These are phyloP conservation scores for Peronospora tabacina DNA, from an alignment of 352 stramenopile species.

Conservation along the genomic window DNA sequence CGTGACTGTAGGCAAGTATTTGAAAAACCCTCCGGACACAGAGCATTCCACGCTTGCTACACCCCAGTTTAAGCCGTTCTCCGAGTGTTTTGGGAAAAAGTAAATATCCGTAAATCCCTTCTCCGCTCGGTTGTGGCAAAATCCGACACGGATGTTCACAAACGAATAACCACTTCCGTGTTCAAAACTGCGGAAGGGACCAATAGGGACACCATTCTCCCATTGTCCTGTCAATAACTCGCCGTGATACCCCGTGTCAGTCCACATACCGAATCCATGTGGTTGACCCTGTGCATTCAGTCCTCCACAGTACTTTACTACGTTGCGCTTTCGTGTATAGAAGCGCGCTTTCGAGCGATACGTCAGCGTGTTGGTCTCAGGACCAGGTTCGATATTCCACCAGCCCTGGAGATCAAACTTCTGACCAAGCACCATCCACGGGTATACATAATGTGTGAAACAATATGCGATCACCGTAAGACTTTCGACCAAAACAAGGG, in stretches of 20 bases:
- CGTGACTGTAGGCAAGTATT: conserved; percentile 46
- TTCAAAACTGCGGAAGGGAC: conserved; percentile 67
- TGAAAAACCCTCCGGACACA: conserved; percentile 66
- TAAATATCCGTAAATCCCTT: conserved; percentile 29
- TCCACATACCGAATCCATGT: conserved; percentile 65
- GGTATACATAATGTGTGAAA: conserved; percentile 60
- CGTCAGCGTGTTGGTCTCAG: conserved; percentile 41
- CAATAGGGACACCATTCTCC: conserved; percentile 59
- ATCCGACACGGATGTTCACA: conserved; percentile 61
- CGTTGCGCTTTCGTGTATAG: conserved; percentile 36
- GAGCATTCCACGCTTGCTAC: conserved; percentile 76
- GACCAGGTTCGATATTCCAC: conserved; percentile 41
- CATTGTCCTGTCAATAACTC: conserved; percentile 65
- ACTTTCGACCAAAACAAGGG: conserved; percentile 35
- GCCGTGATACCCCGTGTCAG: conserved; percentile 61
- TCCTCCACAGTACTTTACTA: conserved; percentile 60
- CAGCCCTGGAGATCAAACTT: conserved; percentile 39
- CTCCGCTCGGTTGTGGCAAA: conserved; percentile 48
- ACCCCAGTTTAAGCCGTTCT: conserved; percentile 50
- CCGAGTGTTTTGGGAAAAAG: conserved; percentile 46
- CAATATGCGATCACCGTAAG: conserved; percentile 48
- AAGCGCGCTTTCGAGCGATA: conserved; percentile 43
- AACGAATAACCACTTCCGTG: conserved; percentile 71
- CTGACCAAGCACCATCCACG: conserved; percentile 41
- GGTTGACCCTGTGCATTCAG: conserved; percentile 47